Percentiles rank a stretch among this genome's conserved stretches.
These are phyloP conservation scores for Petunia axillaris DNA, from an alignment of 257 asterid species.

Conservation along the genomic window DNA sequence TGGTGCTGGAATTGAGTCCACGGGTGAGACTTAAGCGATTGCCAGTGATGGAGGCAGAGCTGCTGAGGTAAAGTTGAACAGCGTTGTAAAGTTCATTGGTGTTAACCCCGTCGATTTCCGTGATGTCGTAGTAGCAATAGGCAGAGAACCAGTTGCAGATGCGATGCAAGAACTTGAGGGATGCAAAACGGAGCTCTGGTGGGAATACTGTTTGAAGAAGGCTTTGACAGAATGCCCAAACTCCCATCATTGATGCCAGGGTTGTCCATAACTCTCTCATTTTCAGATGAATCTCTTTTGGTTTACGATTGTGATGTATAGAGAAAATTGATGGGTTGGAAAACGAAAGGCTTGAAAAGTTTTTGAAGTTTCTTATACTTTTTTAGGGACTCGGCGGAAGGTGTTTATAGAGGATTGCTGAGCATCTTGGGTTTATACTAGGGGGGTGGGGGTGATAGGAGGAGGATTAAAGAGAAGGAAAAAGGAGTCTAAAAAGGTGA, in stretches of 20 bases:
- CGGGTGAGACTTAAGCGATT: conserved; percentile 49
- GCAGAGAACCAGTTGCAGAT: conserved; percentile 44
- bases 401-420: neutral
- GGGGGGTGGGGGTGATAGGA: neutral
- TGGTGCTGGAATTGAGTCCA: conserved; percentile 45
- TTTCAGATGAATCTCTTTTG: neutral
- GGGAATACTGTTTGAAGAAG: conserved; percentile 47
- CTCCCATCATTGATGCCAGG: conserved; percentile 52
- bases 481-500: conserved; percentile 21
- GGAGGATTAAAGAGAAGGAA: neutral
- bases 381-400: neutral
- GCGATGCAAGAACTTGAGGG: conserved; percentile 41
- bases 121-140: conserved; percentile 53
- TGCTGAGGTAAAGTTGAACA: conserved; percentile 49
- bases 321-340: neutral
- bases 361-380: neutral
- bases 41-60: conserved; percentile 43
- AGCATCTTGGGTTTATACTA: neutral
- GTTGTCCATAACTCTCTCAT: conserved; percentile 51
- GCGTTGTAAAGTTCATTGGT: conserved; percentile 60
- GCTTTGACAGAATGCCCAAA: conserved; percentile 52
- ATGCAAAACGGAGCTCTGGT: conserved; percentile 45
- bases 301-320: neutral
- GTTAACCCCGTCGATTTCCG: conserved; percentile 54
- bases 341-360: neutral